Evolutionary conservation across 208 protist genomes (phyloP).

Genomic region (Acanthamoeba divionensis): DNA sequence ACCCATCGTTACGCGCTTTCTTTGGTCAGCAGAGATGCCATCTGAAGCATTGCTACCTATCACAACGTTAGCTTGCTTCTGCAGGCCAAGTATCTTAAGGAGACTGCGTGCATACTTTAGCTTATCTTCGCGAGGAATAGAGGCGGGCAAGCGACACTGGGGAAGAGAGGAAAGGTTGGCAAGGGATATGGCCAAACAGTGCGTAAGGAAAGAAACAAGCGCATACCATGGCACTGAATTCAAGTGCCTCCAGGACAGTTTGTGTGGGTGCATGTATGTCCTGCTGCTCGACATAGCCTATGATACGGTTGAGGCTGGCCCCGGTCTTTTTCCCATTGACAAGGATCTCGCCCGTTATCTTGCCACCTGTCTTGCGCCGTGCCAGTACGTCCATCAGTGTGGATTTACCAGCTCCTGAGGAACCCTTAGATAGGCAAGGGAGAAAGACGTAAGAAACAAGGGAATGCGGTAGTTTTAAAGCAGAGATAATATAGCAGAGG

Average conservation of each 20-base stretch:
- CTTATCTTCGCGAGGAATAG: slow-evolving; percentile 3
- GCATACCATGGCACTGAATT: slow-evolving; percentile 46
- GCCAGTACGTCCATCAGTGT: slow-evolving; percentile 68
- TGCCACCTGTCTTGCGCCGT: slow-evolving; percentile 62
- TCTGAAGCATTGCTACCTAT: slow-evolving; percentile 22
- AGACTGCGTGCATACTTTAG: background rate
- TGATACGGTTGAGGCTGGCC: slow-evolving; percentile 53
- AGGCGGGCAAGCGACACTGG: slow-evolving; percentile 3
- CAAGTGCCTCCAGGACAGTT: slow-evolving; percentile 61
- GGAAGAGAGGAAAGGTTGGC: background rate
- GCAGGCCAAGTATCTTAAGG: background rate
- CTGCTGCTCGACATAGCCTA: slow-evolving; percentile 68
- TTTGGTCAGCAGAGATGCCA: slow-evolving; percentile 42
- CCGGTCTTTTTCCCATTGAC: slow-evolving; percentile 55
- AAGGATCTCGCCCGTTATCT: slow-evolving; percentile 62
- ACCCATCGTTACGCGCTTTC: slow-evolving; percentile 68
- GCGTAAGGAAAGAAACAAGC: background rate
- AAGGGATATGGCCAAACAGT: background rate
- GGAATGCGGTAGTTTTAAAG: background rate
- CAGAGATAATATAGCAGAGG: background rate
- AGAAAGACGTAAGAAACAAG: background rate
- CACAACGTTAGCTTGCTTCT: background rate
- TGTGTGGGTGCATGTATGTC: slow-evolving; percentile 61
- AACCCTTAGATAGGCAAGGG: background rate
- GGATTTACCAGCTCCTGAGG: slow-evolving; percentile 69